These are phyloP conservation scores for Plasmodium sp. DNA, from an alignment of 169 alveolate genomes.

Conservation along the genomic window DNA sequence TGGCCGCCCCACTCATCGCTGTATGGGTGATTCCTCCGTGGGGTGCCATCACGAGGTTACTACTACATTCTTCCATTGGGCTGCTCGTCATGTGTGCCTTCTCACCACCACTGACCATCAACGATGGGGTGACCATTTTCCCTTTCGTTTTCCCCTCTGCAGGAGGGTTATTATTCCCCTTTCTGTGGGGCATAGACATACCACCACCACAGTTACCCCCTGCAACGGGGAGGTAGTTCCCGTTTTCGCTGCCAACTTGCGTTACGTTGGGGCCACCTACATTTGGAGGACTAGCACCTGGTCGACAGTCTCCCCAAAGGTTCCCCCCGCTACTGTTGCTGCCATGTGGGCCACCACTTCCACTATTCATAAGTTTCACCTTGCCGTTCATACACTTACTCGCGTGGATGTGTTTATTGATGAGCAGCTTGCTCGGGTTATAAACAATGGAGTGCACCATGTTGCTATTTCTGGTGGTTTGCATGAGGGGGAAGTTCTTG, in stretches of 20 bases:
- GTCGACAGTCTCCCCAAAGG: neutral
- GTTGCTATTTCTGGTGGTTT: neutral
- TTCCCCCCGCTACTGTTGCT: neutral
- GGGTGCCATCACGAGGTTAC: neutral
- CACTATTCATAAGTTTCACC: neutral
- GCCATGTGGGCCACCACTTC: neutral
- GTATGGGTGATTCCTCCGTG: neutral
- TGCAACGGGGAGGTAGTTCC: neutral
- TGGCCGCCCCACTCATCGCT: neutral
- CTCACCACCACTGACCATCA: neutral
- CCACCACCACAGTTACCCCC: neutral
- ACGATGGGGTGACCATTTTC: neutral
- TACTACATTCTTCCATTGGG: neutral
- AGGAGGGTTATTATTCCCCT: neutral
- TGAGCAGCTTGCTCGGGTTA: conserved; percentile 20
- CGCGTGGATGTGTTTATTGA: neutral
- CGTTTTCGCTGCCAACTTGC: neutral
- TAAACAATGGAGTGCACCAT: neutral
- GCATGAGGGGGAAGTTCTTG: neutral
- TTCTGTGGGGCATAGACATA: neutral
- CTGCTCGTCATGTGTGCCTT: neutral
- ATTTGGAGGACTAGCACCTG: neutral
- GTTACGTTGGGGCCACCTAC: neutral
- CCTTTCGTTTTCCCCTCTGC: neutral
- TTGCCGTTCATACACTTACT: conserved; percentile 10